These are phyloP conservation scores for Globisporangium spinosum DNA, from an alignment of 352 stramenopile genomes.

Conservation along the genomic window DNA sequence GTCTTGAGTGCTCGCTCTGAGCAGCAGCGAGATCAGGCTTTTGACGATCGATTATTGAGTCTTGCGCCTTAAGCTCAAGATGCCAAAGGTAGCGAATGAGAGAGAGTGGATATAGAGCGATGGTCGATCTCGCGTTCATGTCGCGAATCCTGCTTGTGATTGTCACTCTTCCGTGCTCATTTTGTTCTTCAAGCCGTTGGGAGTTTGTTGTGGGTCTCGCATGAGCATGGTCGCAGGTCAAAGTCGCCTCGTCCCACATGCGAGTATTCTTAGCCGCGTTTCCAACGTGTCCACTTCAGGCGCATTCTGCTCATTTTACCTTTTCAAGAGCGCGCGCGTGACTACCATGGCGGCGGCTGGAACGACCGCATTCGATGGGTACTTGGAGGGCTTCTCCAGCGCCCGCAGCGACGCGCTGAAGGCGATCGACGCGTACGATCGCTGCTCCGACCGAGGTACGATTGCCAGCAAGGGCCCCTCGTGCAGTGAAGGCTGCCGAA, in stretches of 20 bases:
- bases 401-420: conserved; percentile 44
- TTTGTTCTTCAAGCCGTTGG: not conserved
- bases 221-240: not conserved
- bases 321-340: not conserved
- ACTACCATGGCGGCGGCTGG: not conserved
- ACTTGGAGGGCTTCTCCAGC: conserved; percentile 48
- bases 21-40: too few species aligned
- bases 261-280: conserved; percentile 9
- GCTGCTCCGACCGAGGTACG: conserved; percentile 25
- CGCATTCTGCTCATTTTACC: not conserved
- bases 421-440: conserved; percentile 45
- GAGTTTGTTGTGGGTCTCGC: not conserved
- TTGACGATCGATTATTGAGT: too few species aligned
- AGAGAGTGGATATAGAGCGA: too few species aligned
- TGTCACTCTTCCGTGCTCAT: not conserved
- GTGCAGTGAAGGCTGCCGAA: not conserved
- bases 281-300: not conserved
- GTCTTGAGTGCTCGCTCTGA: too few species aligned
- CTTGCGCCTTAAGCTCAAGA: too few species aligned
- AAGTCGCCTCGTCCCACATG: conserved; percentile 1
- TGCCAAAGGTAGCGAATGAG: too few species aligned
- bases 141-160: too few species aligned
- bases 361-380: conserved; percentile 42
- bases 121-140: too few species aligned
- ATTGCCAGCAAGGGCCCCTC: not conserved